Evolutionary conservation across 306 rosid species (phyloP).

Genomic region (barrel medic (Medicago truncatula)): DNA sequence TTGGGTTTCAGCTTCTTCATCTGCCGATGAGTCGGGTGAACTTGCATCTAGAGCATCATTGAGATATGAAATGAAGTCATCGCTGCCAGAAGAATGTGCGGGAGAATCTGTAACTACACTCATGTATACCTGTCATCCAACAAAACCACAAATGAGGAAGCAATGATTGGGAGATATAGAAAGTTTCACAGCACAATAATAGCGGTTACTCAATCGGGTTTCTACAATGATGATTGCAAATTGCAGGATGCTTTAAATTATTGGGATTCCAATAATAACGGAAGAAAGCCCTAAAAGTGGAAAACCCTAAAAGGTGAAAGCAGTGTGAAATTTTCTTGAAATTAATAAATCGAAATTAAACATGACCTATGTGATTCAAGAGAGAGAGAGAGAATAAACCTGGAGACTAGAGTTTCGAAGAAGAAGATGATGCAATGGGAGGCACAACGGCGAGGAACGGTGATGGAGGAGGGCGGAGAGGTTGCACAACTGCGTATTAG

Average conservation of each 20-base stretch:
- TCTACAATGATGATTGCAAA: neutral
- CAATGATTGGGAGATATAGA: neutral
- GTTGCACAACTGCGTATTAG: neutral
- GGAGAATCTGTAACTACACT: slow-evolving; percentile 76
- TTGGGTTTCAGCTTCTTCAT: slow-evolving; percentile 41
- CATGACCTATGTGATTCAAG: neutral
- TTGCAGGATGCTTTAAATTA: neutral
- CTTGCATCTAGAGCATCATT: slow-evolving; percentile 56
- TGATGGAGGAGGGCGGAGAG: neutral
- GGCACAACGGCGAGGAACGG: neutral
- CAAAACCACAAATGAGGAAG: slow-evolving; percentile 39
- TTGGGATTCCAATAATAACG: neutral
- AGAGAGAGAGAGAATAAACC: neutral
- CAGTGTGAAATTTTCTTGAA: too few species aligned
- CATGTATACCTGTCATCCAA: slow-evolving; percentile 50
- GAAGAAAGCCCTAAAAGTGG: neutral
- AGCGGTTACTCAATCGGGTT: neutral
- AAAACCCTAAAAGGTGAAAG: neutral
- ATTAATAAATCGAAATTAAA: too few species aligned
- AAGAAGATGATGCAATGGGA: neutral
- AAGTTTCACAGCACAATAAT: neutral
- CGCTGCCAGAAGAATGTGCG: slow-evolving; percentile 73
- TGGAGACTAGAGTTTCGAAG: neutral
- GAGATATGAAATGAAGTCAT: slow-evolving; percentile 66
- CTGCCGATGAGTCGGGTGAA: slow-evolving; percentile 48